Conservation (phyloP, 257 asterid species). For the Gentiana dahurica region DNA sequence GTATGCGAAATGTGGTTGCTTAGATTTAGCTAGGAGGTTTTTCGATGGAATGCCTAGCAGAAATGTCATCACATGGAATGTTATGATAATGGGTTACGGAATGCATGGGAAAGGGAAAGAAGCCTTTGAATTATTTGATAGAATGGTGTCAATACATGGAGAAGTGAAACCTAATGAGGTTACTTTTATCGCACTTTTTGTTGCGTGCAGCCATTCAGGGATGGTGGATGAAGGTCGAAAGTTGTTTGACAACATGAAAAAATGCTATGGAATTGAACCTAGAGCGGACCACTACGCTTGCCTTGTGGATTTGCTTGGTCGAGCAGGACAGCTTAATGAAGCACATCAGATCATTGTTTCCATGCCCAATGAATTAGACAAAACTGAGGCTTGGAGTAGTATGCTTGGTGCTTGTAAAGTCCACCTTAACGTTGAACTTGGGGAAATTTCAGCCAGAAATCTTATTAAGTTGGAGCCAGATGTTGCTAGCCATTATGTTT, state of each 20-base stretch:
- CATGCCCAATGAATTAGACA: conserved; percentile 43
- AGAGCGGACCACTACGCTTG: conserved; percentile 78
- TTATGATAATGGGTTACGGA: conserved; percentile 74
- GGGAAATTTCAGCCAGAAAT: conserved; percentile 56
- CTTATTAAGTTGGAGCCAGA: conserved; percentile 59
- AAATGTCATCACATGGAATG: conserved; percentile 86
- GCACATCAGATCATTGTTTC: conserved; percentile 40
- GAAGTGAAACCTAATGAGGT: conserved; percentile 61
- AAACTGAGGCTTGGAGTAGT: conserved; percentile 76
- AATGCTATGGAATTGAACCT: conserved; percentile 42
- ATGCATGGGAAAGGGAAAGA: conserved; percentile 81
- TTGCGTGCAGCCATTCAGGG: conserved; percentile 83
- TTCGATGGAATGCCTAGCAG: conserved; percentile 47
- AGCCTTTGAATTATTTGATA: conserved; percentile 43
- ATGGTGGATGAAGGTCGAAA: conserved; percentile 61
- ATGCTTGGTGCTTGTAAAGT: conserved; percentile 68
- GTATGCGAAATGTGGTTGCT: conserved; percentile 88
- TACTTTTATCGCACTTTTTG: conserved; percentile 62
- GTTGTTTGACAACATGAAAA: conserved; percentile 53
- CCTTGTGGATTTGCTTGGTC: conserved; percentile 72
- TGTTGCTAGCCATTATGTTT: conserved; percentile 73
- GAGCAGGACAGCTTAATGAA: conserved; percentile 67
- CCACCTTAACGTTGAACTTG: conserved; percentile 63
- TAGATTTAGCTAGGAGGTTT: conserved; percentile 47
- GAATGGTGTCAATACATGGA: conserved; percentile 31